Evolutionary conservation across 1,284 basidiomycete genomes (phyloP), one percentile per base, ranked within the genome.

Genomic region (Sporisorium exsertum): DNA sequence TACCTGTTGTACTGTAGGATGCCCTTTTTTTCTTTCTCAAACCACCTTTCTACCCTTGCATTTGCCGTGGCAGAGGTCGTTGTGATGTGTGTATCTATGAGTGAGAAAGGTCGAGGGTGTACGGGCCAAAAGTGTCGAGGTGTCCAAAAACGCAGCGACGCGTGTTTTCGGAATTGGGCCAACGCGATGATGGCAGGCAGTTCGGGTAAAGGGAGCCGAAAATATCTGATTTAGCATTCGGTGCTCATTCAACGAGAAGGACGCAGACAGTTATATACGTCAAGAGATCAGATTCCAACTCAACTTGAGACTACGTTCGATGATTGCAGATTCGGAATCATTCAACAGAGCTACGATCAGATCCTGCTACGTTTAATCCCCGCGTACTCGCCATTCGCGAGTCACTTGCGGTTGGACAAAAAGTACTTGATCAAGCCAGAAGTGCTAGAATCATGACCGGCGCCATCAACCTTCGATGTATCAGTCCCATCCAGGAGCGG

Each of bases 401-500:
- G 60, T 69, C 78, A 77, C 58, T 78, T 75, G 10, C 64, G 51
- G 71, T 82, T 77, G 45, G 49, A 33, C n/a, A 85, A 60, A 64
- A 80, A 85, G 67, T 73, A 78, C 58, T 79, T 78, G 59, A 83
- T 70, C 32, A 85, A 58, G 13, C 83, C 83, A 2, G 49, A 57
- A 22, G 77, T 64, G 78, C 94, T 96, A 79, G 91, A 92, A 86
- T 99, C 97, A 84, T 98, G 97, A 9, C 93, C 80, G 1, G 75
- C 82, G 12, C 61, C 71, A 16, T 88, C 90, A 68, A 97, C 94
- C 82, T 95, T 92, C 60, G 61, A 54, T 0, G 66, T 53, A 67
- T 89, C 90, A n/a, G 92, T 91, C 72, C 89, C 90, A 35, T 89
- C 91, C 40, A 98, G 91, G 86, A 97, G 94, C 5, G 91, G 90